phyloP scores from a whole-genome alignment of 495 filamentous ascomycete genomes.

The Hypoxylon lienhwacheense region DNA sequence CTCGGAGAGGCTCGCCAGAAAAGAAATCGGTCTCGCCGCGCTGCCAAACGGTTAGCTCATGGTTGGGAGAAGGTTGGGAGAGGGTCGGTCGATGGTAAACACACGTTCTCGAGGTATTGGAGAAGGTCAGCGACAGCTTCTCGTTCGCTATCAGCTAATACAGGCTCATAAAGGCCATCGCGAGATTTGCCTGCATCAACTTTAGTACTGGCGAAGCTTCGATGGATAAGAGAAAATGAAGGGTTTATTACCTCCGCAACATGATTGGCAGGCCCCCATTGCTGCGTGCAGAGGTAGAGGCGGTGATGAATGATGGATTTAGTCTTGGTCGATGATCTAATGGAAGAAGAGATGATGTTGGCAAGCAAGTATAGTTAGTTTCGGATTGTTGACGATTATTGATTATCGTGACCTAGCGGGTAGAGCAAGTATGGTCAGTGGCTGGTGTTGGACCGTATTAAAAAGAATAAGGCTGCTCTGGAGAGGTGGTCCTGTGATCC shows the following conservation, averaged over 20 bases:
- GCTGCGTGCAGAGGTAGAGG: conserved; percentile 27
- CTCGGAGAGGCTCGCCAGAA: conserved; percentile 90
- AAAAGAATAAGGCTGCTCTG: conserved; percentile 25
- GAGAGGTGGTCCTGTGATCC: conserved; percentile 24
- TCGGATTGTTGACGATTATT: conserved; percentile 12
- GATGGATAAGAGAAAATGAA: conserved; percentile 8
- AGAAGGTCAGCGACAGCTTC: conserved; percentile 96
- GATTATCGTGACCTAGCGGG: conserved; percentile 7
- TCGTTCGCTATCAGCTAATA: conserved; percentile 92
- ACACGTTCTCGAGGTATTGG: conserved; percentile 92
- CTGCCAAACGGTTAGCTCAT: conserved; percentile 50
- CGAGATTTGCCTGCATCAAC: conserved; percentile 69
- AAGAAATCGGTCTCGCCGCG: conserved; percentile 97
- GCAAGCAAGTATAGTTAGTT: background rate
- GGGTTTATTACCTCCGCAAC: conserved; percentile 54
- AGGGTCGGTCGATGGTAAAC: conserved; percentile 36
- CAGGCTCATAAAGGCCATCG: conserved; percentile 93
- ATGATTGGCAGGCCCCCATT: conserved; percentile 55
- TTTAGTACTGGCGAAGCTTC: conserved; percentile 26
- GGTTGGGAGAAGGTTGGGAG: conserved; percentile 16
- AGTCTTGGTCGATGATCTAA: conserved; percentile 7
- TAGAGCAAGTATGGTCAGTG: background rate
- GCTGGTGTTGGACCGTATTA: conserved; percentile 16
- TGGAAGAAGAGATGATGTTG: conserved; percentile 6
- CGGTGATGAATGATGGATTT: conserved; percentile 29